These are phyloP conservation scores for Lecanoromycetidae sp. DNA, from an alignment of 2,329 filamentous ascomycete genomes.

Conservation along the genomic window DNA sequence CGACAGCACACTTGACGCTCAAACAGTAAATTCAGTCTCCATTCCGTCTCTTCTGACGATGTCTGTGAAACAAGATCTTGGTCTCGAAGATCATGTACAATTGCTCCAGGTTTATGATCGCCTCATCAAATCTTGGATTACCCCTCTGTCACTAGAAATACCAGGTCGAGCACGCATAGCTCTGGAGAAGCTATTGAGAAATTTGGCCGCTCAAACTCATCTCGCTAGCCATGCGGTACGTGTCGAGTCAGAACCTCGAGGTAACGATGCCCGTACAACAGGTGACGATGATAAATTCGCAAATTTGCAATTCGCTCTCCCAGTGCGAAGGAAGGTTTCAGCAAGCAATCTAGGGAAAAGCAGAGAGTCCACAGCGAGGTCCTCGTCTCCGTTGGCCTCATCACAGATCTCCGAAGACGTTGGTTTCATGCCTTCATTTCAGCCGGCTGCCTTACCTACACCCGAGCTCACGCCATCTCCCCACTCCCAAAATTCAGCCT, in stretches of 20 bases:
- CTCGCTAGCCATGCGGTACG: constrained; percentile 9
- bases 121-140: constrained; percentile 12
- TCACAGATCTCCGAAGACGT: constrained; percentile 1
- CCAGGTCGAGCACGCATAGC: constrained; percentile 8
- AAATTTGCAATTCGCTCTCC: constrained; percentile 4
- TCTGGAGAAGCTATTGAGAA: constrained; percentile 10
- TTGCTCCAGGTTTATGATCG: constrained; percentile 7
- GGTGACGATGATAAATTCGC: neutral
- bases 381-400: neutral
- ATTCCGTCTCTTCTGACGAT: neutral
- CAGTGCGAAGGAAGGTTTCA: constrained; percentile 7
- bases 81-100: neutral
- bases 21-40: neutral
- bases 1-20: neutral
- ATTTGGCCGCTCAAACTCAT: constrained; percentile 7
- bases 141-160: constrained; percentile 6
- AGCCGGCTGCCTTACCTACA: neutral
- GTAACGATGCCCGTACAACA: neutral
- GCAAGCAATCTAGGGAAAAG: neutral
- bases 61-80: neutral
- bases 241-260: neutral
- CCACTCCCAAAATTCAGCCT: constrained; percentile 5
- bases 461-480: constrained; percentile 7
- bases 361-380: neutral
- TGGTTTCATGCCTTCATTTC: neutral